Evolutionary conservation across 2,329 filamentous ascomycete species (phyloP).

Genomic region (Phoma herbarum): DNA sequence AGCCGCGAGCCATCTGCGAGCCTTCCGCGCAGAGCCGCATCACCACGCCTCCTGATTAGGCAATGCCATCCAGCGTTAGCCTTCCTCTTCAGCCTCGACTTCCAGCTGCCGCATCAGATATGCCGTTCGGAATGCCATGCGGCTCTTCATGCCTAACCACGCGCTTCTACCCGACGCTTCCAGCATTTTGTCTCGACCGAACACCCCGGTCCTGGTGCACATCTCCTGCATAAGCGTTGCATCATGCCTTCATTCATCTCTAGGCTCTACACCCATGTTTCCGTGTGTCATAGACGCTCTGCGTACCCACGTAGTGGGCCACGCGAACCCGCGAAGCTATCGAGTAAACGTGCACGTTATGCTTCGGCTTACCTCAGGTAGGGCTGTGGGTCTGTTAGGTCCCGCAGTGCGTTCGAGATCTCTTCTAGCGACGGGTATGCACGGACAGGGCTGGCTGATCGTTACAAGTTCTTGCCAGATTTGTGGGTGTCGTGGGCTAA

Average conservation of each 20-base stretch:
- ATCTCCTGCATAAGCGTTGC: constrained; percentile 17
- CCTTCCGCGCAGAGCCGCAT: constrained; percentile 18
- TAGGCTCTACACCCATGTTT: constrained; percentile 8
- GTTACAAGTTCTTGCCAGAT: constrained; percentile 1
- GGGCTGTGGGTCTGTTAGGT: constrained; percentile 17
- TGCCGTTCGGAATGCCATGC: not conserved
- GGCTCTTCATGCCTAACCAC: constrained; percentile 4
- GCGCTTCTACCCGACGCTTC: constrained; percentile 13
- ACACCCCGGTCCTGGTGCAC: constrained; percentile 13
- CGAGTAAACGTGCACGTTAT: constrained; percentile 4
- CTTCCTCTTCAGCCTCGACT: constrained; percentile 12
- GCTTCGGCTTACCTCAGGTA: constrained; percentile 6
- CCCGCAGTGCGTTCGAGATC: constrained; percentile 23
- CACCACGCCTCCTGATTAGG: constrained; percentile 3
- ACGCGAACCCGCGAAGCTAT: not conserved
- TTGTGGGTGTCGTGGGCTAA: constrained; percentile 3
- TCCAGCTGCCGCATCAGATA: not conserved
- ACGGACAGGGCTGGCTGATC: constrained; percentile 10
- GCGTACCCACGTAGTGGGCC: not conserved
- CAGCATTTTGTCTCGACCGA: not conserved
- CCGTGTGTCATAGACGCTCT: constrained; percentile 16
- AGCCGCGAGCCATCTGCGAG: not conserved
- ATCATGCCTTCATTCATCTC: not conserved
- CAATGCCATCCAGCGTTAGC: constrained; percentile 8
- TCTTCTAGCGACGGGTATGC: constrained; percentile 25